Base-by-base conservation (phyloP, 306 rosid species). In the Rosa lucieae region DNA sequence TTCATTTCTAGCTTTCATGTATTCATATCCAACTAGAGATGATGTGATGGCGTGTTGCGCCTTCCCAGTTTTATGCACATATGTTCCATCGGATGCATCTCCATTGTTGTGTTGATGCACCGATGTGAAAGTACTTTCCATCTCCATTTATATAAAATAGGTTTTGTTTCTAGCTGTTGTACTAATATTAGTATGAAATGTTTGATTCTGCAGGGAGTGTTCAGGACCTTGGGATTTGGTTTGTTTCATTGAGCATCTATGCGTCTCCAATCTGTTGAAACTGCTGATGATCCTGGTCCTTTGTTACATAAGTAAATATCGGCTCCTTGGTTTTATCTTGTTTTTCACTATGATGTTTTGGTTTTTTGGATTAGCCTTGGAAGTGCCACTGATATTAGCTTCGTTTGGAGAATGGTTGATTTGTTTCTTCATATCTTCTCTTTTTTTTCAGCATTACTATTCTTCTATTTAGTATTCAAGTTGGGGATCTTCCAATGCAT, bases 401-500 rank as follows among this genome's bases (percentile, higher is more conserved):
- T 55, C 26, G 0, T 0, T 55, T 20, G 61, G 61, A 20, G 4
- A 23, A 23, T 21, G 10, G 10, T 21, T 18, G 8, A 17, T 46
- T 9, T 49, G 10, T 52, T 51, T 40, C 37, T 39, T 51, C 0
- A 14, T 52, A 10, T 51, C 13, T 26, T 13, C 6, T 15, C 26
- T 6, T 56, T 14, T 14, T 78, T 55, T 61, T 76, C 86, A 88
- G 89, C 65, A 66, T 74, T 89, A 21, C 74, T 89, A 52, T 84
- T 82, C 80, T 52, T 82, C 51, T 85, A 86, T 81, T 59, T 86
- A n/a, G 71, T 86, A 82, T 85, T 80, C 78, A 86, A 83, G 85
- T 13, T 86, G 72, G 92, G 92, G 14, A 75, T 88, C 59, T 84
- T 86, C 71, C 87, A 83, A 77, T 89, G 92, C 89, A 70, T 86